Base-by-base conservation (phyloP, 768 basidiomycete genomes). In the Collybia nuda region DNA sequence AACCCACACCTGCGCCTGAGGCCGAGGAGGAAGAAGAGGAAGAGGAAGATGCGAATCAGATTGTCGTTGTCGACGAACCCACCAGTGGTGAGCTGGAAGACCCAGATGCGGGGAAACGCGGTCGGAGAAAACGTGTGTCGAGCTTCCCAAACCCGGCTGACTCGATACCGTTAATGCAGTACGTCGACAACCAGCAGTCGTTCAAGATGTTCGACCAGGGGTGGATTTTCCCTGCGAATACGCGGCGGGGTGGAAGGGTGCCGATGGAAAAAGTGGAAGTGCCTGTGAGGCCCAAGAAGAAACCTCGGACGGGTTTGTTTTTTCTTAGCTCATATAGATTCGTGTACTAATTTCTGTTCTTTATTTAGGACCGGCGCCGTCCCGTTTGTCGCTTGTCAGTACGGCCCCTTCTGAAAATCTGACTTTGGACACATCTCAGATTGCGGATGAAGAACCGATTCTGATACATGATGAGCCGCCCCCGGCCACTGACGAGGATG, bases 121-220 rank as follows among this genome's bases (percentile, higher is more conserved):
- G 55, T n/a, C 52, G 56, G n/a, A 50, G 53, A 12, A 5, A 21
- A 11, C 52, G 52, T 14, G 40, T 18, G 24, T 4, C 43, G 37
- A 44, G 17, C 5, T 51, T 57, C 32, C 50, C 53, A 17, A 56
- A 51, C 6, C 62, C 58, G 37, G 55, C 72, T 12, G 73, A 74
- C 1, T 62, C 75, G 2, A 79, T 85, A 3, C 75, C 79, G 21
- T 69, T 88, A 47, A 85, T 91, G 2, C 78, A 84, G n/a, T 74
- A 84, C 37, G 82, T 95, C 26, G 88, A 87, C 61, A 77, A 79
- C 38, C 78, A 81, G 48, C 79, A 79, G 38, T 86, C 85, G 17
- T 97, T 96, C 74, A 80, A 74, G 61, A 67, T 86, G 69, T 96
- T 96, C 69, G 86, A 97, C 51, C 73, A 76, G 19, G 93, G 93